Evolutionary conservation across 2,329 filamentous ascomycete species (phyloP), one percentile per base, ranked within the genome.

Genomic region (Aspergillus oerlinghausenensis): DNA sequence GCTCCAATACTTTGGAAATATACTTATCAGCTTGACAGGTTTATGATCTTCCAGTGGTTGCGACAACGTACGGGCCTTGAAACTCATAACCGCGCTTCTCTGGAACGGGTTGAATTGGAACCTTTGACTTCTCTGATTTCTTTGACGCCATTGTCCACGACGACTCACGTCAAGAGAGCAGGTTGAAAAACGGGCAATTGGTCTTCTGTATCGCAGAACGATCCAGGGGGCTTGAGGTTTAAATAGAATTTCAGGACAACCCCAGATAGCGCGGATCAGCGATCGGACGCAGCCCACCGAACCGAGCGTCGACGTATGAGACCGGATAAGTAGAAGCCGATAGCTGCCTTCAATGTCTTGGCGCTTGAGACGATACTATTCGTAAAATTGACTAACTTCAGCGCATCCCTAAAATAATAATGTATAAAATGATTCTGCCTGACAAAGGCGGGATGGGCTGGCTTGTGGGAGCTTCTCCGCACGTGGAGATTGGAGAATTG

Each of bases 1-100:
- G 89, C 90, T 55, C 92, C 92, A 45, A 87, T 79, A 54, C 92
- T 95, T 62, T 51, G 48, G 49, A 28, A 49, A 14, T 35, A 49
- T 55, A 40, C 60, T 57, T 49, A 52, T 63, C 52, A 67, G 61
- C 51, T 40, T 49, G 32, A 38, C 19, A 45, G n/a, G 21, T 21
- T 3, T 14, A 47, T 47, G 10, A 14, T 14, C 23, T 17, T 10
- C 35, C 26, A 4, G 11, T 7, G 10, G 11, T 11, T 45, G 28
- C n/a, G 25, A 17, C 8, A 42, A 74, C 77, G 60, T 71, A 79
- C 76, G 77, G 77, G 58, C 77, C 77, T 57, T 68, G 66, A 58
- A 80, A 79, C 55, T 79, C 77, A 66, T 79, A 80, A 55, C 75
- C 76, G 51, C 74, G 73, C 57, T 75, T 73, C 59, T 74, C 72